phyloP scores from a whole-genome alignment of 441 rosid species.

The Aleurites moluccanus region DNA sequence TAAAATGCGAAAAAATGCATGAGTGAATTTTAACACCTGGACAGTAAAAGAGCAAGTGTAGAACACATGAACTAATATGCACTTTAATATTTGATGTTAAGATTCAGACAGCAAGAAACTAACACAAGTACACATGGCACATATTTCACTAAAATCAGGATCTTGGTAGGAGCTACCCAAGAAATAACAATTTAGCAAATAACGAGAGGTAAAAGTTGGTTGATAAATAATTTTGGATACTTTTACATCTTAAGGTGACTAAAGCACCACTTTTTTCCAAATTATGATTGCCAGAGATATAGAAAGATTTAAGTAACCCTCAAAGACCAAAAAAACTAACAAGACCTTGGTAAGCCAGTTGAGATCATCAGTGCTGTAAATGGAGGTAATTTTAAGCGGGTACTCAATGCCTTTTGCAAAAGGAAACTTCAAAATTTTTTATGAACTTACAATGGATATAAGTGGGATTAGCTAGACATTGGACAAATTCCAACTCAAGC shows the following conservation, averaged over 20 bases:
- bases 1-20: not conserved
- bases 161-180: not conserved
- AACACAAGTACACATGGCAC: not conserved
- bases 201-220: not conserved
- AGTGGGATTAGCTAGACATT: conserved; percentile 96
- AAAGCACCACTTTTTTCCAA: not conserved
- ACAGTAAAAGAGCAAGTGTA: not conserved
- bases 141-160: not conserved
- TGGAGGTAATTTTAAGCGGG: not conserved
- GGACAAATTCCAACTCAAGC: conserved; percentile 90
- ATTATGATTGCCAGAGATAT: not conserved
- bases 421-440: not conserved
- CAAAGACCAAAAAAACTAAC: not conserved
- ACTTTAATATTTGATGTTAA: not conserved
- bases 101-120: not conserved
- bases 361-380: not conserved
- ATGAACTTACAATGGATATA: conserved; percentile 78
- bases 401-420: not conserved
- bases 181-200: not conserved
- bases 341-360: not conserved
- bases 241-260: not conserved
- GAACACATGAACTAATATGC: not conserved
- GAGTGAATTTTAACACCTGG: conserved; percentile 5
- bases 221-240: not conserved
- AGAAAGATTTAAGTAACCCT: not conserved